Evolutionary conservation across 2,329 filamentous ascomycete species (phyloP).

Genomic region (Drechmeria coniospora): DNA sequence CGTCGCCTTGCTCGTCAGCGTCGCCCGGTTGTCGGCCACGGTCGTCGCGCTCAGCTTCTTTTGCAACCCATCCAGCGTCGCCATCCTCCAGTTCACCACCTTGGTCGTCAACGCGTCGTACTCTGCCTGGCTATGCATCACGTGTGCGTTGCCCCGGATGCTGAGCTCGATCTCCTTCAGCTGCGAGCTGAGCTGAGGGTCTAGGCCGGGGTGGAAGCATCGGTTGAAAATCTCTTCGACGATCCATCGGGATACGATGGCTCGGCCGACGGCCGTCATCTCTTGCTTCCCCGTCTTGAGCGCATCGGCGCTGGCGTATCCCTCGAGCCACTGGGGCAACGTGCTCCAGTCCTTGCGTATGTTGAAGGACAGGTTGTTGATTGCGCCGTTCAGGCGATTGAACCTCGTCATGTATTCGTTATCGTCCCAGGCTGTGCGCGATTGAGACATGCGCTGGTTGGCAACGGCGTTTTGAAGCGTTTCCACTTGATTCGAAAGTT

Average conservation of each 20-base stretch:
- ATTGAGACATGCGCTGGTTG: constrained; percentile 87
- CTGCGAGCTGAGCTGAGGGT: constrained; percentile 57
- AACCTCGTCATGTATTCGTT: constrained; percentile 86
- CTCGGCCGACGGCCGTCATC: constrained; percentile 90
- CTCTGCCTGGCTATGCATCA: constrained; percentile 66
- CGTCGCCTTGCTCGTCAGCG: constrained; percentile 57
- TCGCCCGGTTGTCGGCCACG: constrained; percentile 48
- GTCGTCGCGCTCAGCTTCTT: constrained; percentile 50
- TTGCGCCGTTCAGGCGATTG: constrained; percentile 78
- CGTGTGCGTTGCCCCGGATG: constrained; percentile 63
- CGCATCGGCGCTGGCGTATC: constrained; percentile 71
- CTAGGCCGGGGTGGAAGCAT: constrained; percentile 82
- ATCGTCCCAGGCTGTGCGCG: constrained; percentile 85
- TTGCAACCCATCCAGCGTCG: constrained; percentile 81
- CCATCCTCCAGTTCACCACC: constrained; percentile 82
- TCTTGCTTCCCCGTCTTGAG: constrained; percentile 82
- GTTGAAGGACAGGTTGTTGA: constrained; percentile 89
- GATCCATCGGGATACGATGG: constrained; percentile 78
- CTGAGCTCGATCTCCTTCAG: constrained; percentile 80
- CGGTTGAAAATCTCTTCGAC: constrained; percentile 82
- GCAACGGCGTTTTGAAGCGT: constrained; percentile 94
- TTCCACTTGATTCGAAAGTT: constrained; percentile 75
- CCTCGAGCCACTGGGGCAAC: constrained; percentile 66
- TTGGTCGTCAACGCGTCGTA: constrained; percentile 77
- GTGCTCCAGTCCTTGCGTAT: constrained; percentile 87